phyloP scores from a whole-genome alignment of 2,329 filamentous ascomycete species.

The Neofusicoccum laricinum region DNA sequence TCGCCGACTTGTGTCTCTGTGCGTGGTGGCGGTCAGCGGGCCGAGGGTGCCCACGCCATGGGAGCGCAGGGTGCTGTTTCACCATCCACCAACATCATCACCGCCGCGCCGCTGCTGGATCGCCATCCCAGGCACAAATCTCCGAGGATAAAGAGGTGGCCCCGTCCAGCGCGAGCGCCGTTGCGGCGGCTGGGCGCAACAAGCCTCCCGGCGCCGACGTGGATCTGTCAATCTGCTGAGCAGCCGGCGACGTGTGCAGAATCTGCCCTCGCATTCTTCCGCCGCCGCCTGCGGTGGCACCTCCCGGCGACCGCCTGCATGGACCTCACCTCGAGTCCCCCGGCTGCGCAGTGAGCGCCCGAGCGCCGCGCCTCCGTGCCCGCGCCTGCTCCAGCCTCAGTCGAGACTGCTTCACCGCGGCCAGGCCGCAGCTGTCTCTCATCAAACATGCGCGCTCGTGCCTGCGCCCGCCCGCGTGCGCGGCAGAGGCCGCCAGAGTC shows the following conservation, averaged over 20 bases:
- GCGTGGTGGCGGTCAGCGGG: constrained; percentile 10
- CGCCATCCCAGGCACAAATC: not conserved
- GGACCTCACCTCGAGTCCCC: not conserved
- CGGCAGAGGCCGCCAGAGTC: not conserved
- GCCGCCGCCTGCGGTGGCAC: constrained; percentile 3
- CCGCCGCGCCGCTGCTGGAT: not conserved
- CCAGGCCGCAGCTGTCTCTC: not conserved
- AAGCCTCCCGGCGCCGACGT: not conserved
- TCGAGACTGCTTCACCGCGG: not conserved
- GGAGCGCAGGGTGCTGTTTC: constrained; percentile 4
- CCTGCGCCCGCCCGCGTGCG: not conserved
- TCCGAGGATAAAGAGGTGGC: not conserved
- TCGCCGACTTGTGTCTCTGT: not conserved
- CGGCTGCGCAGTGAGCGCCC: not conserved
- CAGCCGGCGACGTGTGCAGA: not conserved
- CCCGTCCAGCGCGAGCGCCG: not conserved
- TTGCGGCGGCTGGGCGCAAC: not conserved
- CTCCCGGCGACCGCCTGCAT: not conserved
- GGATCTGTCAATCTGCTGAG: not conserved
- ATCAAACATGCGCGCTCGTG: not conserved
- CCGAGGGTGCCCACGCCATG: not conserved
- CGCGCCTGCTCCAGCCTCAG: not conserved
- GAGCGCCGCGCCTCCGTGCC: not conserved
- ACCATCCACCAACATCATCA: not conserved
- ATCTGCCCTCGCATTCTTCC: not conserved